phyloP scores from a whole-genome alignment of 1,284 basidiomycete genomes.

The Gymnopus androsaceus region DNA sequence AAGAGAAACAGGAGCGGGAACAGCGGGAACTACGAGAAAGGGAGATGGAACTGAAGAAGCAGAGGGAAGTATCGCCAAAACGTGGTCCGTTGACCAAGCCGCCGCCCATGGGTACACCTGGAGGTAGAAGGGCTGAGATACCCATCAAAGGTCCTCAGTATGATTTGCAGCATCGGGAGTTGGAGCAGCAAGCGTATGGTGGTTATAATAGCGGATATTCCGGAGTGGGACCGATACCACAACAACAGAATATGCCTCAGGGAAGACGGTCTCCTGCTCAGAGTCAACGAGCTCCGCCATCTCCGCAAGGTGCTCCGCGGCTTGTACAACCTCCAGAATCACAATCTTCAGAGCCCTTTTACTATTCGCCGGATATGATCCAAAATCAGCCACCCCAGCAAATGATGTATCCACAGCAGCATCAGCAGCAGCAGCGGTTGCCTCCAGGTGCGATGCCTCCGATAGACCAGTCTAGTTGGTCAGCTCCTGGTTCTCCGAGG shows the following conservation, averaged over 20 bases:
- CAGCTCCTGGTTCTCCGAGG: constrained; percentile 21
- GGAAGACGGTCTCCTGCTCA: constrained; percentile 19
- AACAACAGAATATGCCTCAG: constrained; percentile 29
- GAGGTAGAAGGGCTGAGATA: constrained; percentile 78
- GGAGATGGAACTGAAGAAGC: constrained; percentile 51
- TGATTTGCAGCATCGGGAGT: constrained; percentile 88
- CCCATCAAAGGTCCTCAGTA: constrained; percentile 88
- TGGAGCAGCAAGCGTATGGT: constrained; percentile 84
- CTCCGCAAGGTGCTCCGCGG: constrained; percentile 21
- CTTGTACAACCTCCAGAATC: constrained; percentile 14
- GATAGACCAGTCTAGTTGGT: constrained; percentile 37
- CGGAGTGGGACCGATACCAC: constrained; percentile 23
- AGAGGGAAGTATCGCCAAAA: constrained; percentile 53
- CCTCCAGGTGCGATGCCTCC: constrained; percentile 68
- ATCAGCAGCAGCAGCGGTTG: constrained; percentile 43
- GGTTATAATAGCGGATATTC: constrained; percentile 34
- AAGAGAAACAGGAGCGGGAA: constrained; percentile 44
- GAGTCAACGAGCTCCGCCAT: constrained; percentile 22
- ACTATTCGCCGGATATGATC: constrained; percentile 30
- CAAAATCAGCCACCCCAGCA: constrained; percentile 30
- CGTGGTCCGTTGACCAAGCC: constrained; percentile 59
- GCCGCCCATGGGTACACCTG: constrained; percentile 40
- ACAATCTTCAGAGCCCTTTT: constrained; percentile 26
- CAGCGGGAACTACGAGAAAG: constrained; percentile 41
- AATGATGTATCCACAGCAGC: constrained; percentile 12